Evolutionary conservation across 805 yeast genomes (phyloP), one percentile per base, ranked within the genome.

Genomic region (Lachancea cidri): DNA sequence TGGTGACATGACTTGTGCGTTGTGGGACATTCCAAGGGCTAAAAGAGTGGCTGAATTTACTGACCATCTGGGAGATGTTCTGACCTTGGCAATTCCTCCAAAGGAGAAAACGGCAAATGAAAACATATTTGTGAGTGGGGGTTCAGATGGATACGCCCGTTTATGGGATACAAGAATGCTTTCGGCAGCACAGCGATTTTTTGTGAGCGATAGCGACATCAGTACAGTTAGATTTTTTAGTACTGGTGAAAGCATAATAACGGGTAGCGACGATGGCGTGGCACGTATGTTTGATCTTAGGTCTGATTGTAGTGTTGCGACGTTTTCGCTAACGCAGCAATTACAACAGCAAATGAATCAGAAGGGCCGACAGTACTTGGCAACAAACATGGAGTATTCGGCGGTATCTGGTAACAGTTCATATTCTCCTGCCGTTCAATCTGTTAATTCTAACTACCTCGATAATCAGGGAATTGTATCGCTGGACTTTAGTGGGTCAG

Each of bases 211-310:
- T 18, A 71, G 72, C 35, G 96, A 89, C 57, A 76, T 85, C 17
- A 81, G 81, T 38, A 60, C 74, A 4, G 61, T 83, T 5, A 69
- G 73, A 46, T 77, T 77, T 52, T 81, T 81, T 55, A 86, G 86
- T 6, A 83, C 79, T 47, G 86, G 86, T 2, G 67, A 80, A 44
- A 72, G 86, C 1, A 77, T 88, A 50, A 77, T 75, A 0, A 72
- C 82, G 2, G 96, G 96, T 1, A 73, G 83, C 34, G 96, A 87
- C 54, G 94, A 85, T 58, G 89, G 91, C 3, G 58, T 71, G 0
- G 67, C 85, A 18, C 71, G 84, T 44, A 62, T 86, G 41, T 83
- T 76, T 60, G 97, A 88, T 58, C 60, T 86, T 34, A 70, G 96
- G 47, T 71, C 88, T 1, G 95, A 85, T 56, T 77, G 93, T 47